phyloP scores from a whole-genome alignment of 495 filamentous ascomycete genomes.

The Podospora australis region DNA sequence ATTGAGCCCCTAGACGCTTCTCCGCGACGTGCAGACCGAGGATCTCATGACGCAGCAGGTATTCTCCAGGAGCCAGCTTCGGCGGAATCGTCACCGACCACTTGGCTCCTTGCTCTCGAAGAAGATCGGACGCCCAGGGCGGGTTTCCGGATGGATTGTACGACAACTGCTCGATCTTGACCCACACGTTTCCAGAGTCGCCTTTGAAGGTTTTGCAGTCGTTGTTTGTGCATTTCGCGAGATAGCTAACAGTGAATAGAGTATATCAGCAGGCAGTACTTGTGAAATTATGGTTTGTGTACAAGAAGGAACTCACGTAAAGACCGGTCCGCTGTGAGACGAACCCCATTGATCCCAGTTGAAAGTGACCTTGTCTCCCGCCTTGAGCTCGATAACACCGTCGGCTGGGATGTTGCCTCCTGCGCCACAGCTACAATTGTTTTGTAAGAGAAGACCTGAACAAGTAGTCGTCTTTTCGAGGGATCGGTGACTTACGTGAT shows the following conservation, averaged over 20 bases:
- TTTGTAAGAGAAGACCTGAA: no score
- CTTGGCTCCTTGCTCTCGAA: constrained; percentile 51
- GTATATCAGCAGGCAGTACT: not conserved
- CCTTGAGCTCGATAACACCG: constrained; percentile 15
- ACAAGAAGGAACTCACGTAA: constrained; percentile 5
- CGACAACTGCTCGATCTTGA: constrained; percentile 36
- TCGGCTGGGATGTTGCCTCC: constrained; percentile 12
- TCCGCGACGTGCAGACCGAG: constrained; percentile 55
- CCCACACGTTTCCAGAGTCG: constrained; percentile 20
- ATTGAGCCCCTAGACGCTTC: constrained; percentile 46
- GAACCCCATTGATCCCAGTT: constrained; percentile 19
- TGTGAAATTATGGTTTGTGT: no score
- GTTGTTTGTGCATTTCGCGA: constrained; percentile 26
- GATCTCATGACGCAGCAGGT: constrained; percentile 56
- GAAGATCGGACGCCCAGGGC: constrained; percentile 24
- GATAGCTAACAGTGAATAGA: constrained; percentile 1
- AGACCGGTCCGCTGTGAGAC: constrained; percentile 11
- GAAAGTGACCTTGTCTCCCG: constrained; percentile 14
- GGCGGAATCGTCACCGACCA: constrained; percentile 56
- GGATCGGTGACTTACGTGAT: constrained; percentile 9
- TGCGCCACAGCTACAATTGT: constrained; percentile 12
- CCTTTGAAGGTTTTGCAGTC: constrained; percentile 30
- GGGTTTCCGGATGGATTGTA: constrained; percentile 20
- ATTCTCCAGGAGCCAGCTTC: constrained; percentile 51
- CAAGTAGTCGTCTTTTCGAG: no score